These are phyloP conservation scores for Areca catechu DNA, from an alignment of 176 grass and related monocot genomes.

Conservation along the genomic window DNA sequence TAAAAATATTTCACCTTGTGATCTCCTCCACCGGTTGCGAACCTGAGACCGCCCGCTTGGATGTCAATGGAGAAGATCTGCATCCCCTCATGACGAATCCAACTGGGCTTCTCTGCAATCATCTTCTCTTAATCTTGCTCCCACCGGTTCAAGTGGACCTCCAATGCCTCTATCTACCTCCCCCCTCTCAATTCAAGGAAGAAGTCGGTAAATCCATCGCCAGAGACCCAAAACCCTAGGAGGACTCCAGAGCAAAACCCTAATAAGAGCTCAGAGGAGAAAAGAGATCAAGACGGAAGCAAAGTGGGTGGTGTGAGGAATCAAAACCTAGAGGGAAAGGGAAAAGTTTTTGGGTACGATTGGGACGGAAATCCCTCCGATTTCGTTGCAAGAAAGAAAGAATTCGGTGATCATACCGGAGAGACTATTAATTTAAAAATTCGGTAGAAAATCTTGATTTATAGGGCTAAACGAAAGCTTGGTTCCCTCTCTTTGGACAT, in stretches of 20 bases:
- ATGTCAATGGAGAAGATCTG: slow-evolving; percentile 99
- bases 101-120: slow-evolving; percentile 87
- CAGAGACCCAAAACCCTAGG: slow-evolving; percentile 3
- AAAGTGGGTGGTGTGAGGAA: too few species aligned
- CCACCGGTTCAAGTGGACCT: background rate
- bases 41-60: slow-evolving; percentile 67
- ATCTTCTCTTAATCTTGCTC: slow-evolving; percentile 14
- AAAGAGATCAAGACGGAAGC: too few species aligned
- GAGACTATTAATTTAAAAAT: too few species aligned
- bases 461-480: too few species aligned
- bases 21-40: slow-evolving; percentile 91
- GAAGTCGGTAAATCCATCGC: background rate
- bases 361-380: too few species aligned
- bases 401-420: too few species aligned
- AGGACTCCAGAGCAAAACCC: background rate
- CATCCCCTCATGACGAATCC: slow-evolving; percentile 84
- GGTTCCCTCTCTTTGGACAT: too few species aligned
- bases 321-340: too few species aligned
- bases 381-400: too few species aligned
- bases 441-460: too few species aligned
- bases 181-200: background rate
- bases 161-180: background rate
- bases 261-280: slow-evolving; percentile 2
- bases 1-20: slow-evolving; percentile 50
- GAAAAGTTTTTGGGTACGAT: too few species aligned